These are phyloP conservation scores for Irpex sp. DNA, from an alignment of 1,284 basidiomycete species.

Conservation along the genomic window DNA sequence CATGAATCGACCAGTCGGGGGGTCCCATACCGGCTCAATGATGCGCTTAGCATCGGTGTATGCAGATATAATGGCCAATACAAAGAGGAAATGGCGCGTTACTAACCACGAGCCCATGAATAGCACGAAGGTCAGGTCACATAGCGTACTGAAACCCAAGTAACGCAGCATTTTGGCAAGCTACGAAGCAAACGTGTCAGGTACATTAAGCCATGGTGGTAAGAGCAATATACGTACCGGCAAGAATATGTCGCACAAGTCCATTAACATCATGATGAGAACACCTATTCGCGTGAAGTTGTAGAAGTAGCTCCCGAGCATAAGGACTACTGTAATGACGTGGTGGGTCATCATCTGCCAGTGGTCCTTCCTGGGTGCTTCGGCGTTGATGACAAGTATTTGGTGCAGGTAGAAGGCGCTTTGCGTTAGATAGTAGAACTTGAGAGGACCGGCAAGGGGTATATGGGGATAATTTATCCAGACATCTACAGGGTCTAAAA, in stretches of 20 bases:
- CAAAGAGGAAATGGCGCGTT: slow-evolving; percentile 80
- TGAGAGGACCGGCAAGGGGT: slow-evolving; percentile 72
- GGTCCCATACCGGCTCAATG: slow-evolving; percentile 55
- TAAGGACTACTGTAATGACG: slow-evolving; percentile 80
- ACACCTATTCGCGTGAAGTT: slow-evolving; percentile 88
- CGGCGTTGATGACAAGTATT: slow-evolving; percentile 88
- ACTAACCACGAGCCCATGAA: slow-evolving; percentile 89
- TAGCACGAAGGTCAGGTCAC: slow-evolving; percentile 73
- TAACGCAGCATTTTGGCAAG: slow-evolving; percentile 94
- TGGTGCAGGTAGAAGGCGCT: slow-evolving; percentile 94
- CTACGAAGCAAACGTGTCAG: slow-evolving; percentile 32
- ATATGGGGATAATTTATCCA: slow-evolving; percentile 85
- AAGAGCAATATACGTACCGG: slow-evolving; percentile 54
- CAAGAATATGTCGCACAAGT: slow-evolving; percentile 87
- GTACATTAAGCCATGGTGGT: slow-evolving; percentile 6
- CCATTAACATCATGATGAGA: slow-evolving; percentile 88
- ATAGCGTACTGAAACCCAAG: slow-evolving; percentile 58
- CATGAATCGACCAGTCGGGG: slow-evolving; percentile 53
- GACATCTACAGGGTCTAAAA: slow-evolving; percentile 62
- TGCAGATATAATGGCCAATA: slow-evolving; percentile 60
- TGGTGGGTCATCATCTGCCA: slow-evolving; percentile 96
- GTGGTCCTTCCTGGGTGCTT: slow-evolving; percentile 89
- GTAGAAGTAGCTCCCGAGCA: slow-evolving; percentile 73
- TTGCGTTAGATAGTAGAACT: slow-evolving; percentile 90
- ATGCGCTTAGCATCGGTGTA: slow-evolving; percentile 44